These are phyloP conservation scores for Furcasterigmium furcatum DNA, from an alignment of 2,329 filamentous ascomycete species.

Conservation along the genomic window DNA sequence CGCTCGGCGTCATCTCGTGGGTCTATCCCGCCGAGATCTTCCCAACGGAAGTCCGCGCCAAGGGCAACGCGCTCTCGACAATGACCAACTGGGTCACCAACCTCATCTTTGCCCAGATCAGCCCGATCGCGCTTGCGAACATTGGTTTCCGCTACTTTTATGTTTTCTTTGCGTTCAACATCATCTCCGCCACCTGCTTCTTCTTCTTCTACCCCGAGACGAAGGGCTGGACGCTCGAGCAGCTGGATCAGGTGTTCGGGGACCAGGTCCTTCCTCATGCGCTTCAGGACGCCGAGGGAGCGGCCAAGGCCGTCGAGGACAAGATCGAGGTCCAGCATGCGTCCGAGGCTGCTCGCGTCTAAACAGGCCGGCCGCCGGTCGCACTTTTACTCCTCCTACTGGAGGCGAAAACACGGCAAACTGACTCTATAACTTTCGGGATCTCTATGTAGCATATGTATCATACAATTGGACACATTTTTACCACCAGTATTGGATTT, in stretches of 20 bases:
- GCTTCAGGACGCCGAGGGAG: constrained; percentile 4
- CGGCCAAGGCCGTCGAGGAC: constrained; percentile 5
- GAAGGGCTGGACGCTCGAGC: constrained; percentile 24
- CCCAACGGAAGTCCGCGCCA: constrained; percentile 26
- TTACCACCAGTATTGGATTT: too few relatives aligned
- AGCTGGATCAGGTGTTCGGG: constrained; percentile 32
- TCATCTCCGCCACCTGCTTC: constrained; percentile 17
- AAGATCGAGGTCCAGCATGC: too few relatives aligned
- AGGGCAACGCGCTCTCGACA: constrained; percentile 22
- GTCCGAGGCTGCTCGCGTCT: too few relatives aligned
- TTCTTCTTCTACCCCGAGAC: constrained; percentile 27
- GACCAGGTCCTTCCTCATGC: constrained; percentile 9
- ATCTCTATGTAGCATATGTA: too few relatives aligned
- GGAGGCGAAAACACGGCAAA: too few relatives aligned
- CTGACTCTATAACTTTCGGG: neutral
- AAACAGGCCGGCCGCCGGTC: too few relatives aligned
- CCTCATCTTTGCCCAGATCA: constrained; percentile 46
- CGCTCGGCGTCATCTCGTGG: constrained; percentile 40
- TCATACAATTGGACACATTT: too few relatives aligned
- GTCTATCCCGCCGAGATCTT: constrained; percentile 36
- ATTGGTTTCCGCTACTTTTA: constrained; percentile 43
- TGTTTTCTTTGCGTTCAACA: constrained; percentile 20
- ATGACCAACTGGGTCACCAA: constrained; percentile 26
- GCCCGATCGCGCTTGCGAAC: constrained; percentile 35
- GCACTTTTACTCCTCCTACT: too few relatives aligned